Evolutionary conservation across 441 rosid genomes (phyloP).

Genomic region (Hura crepitans): DNA sequence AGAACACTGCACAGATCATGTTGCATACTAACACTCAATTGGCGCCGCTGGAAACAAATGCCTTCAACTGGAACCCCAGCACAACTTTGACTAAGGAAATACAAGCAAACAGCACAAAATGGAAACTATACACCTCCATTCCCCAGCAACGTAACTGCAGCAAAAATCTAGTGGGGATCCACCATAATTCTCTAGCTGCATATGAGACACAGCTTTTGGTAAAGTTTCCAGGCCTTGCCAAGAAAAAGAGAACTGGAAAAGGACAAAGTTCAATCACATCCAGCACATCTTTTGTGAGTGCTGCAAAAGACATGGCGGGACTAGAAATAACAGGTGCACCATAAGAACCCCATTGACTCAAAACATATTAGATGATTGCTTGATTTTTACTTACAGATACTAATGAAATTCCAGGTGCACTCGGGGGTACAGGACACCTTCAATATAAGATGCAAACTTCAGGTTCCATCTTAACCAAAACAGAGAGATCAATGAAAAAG

Average conservation of each 20-base stretch:
- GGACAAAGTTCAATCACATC: constrained; percentile 35
- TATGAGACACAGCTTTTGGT: constrained; percentile 34
- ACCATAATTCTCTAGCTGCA: constrained; percentile 34
- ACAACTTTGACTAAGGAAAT: constrained; percentile 25
- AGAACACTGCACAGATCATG: constrained; percentile 16
- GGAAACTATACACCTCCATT: constrained; percentile 18
- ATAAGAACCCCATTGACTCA: constrained; percentile 14
- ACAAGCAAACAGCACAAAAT: constrained; percentile 33
- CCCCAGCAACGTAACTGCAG: constrained; percentile 30
- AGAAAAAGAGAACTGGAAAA: constrained; percentile 48
- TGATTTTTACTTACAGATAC: constrained; percentile 25
- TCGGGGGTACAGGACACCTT: constrained; percentile 25
- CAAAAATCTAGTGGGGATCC: constrained; percentile 35
- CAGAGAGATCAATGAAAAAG: constrained; percentile 41
- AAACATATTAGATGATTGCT: constrained; percentile 19
- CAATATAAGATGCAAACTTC: constrained; percentile 32
- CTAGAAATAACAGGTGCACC: constrained; percentile 22
- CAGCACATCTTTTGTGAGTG: constrained; percentile 30
- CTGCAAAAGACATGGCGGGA: constrained; percentile 20
- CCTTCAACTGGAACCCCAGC: constrained; percentile 25
- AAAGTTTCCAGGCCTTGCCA: constrained; percentile 31
- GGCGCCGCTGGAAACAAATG: constrained; percentile 25
- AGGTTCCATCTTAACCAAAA: constrained; percentile 28
- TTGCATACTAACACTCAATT: constrained; percentile 24
- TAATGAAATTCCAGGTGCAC: constrained; percentile 22